phyloP scores from a whole-genome alignment of 345 rosid species.

The Eucalyptus polybractea region DNA sequence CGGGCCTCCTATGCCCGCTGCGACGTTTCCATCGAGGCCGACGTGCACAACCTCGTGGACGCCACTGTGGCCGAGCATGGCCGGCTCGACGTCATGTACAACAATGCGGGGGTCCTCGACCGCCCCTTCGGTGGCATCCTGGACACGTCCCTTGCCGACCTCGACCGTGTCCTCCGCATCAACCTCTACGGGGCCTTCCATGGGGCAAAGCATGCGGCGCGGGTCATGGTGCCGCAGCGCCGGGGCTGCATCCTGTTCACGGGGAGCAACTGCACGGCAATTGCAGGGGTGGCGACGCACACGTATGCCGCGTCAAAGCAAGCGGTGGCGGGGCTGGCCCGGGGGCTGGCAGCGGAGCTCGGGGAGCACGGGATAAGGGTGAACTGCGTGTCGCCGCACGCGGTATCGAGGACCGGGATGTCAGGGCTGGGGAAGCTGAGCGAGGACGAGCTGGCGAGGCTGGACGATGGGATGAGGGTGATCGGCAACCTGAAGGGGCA shows the following conservation, averaged over 20 bases:
- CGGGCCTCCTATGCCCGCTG: neutral
- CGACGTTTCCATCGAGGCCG: neutral
- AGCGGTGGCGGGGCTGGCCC: constrained; percentile 1
- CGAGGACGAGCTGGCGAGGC: neutral
- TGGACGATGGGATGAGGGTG: neutral
- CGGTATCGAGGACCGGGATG: neutral
- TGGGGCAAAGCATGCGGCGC: neutral
- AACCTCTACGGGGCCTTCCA: neutral
- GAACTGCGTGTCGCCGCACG: constrained; percentile 8
- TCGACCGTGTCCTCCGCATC: neutral
- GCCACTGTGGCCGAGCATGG: neutral
- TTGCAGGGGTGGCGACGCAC: neutral
- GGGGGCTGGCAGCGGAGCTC: neutral
- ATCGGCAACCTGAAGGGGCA: constrained; percentile 11
- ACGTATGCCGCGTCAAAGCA: constrained; percentile 5
- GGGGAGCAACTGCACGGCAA: neutral
- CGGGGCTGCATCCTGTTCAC: neutral
- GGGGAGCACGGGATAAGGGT: constrained; percentile 8
- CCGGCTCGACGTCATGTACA: neutral
- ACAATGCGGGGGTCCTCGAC: neutral
- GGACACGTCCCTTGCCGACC: neutral
- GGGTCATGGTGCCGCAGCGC: neutral
- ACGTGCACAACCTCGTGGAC: neutral
- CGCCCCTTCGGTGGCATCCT: neutral
- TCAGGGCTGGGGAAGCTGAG: neutral